phyloP scores from a whole-genome alignment of 352 stramenopile genomes.

The Phytophthora litchii region DNA sequence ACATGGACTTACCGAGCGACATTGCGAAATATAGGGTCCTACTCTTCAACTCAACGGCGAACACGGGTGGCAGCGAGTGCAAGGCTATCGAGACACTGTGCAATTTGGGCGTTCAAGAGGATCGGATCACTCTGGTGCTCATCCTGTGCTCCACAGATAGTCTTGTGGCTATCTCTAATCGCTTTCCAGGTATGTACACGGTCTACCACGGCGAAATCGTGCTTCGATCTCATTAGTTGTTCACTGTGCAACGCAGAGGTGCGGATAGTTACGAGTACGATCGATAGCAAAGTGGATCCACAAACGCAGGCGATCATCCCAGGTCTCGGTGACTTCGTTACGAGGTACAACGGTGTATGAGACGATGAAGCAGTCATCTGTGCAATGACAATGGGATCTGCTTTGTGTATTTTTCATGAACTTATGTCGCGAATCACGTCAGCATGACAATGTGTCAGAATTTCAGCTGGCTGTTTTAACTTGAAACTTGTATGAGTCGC shows the following conservation, averaged over 20 bases:
- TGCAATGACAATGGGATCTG: too few species aligned
- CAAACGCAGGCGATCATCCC: constrained; percentile 32
- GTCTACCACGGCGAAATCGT: neutral
- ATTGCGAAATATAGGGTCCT: constrained; percentile 34
- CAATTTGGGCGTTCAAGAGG: constrained; percentile 26
- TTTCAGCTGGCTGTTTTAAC: neutral
- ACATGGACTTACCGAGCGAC: constrained; percentile 37
- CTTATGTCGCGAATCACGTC: too few species aligned
- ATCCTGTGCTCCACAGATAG: constrained; percentile 38
- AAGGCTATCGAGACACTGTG: constrained; percentile 40
- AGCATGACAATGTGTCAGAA: too few species aligned
- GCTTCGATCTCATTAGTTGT: constrained; percentile 1
- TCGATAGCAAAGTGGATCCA: constrained; percentile 34
- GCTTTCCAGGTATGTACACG: constrained; percentile 42
- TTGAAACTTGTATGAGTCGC: constrained; percentile 1
- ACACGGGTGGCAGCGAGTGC: constrained; percentile 30
- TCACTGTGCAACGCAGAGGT: constrained; percentile 22
- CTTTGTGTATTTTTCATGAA: too few species aligned
- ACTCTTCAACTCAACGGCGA: constrained; percentile 42
- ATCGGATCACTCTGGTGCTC: constrained; percentile 41
- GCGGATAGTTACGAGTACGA: constrained; percentile 36
- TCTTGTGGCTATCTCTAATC: constrained; percentile 30
- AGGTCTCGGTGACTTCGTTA: constrained; percentile 47
- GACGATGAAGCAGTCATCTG: neutral
- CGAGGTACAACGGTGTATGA: constrained; percentile 42